These are phyloP conservation scores for Monosporascus sp. DNA, from an alignment of 2,329 filamentous ascomycete species.

Conservation along the genomic window DNA sequence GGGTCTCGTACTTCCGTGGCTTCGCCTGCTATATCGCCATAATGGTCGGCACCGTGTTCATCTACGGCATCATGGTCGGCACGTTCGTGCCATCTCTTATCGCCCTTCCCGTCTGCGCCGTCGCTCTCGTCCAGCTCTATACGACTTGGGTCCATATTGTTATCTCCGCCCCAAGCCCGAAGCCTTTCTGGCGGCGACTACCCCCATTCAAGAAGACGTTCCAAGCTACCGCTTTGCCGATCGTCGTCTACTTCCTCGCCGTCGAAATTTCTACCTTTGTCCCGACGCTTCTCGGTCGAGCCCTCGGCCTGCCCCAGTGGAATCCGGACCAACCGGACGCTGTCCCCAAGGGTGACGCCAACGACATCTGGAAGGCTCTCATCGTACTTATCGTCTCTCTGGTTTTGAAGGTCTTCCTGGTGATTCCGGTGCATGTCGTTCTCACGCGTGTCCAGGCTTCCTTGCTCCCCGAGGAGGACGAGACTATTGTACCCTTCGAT, in stretches of 20 bases:
- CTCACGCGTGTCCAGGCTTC: slow-evolving; percentile 82
- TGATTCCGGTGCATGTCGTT: slow-evolving; percentile 71
- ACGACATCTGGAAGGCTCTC: slow-evolving; percentile 40
- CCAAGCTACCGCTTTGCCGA: slow-evolving; percentile 63
- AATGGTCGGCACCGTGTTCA: slow-evolving; percentile 24
- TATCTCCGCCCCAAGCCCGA: slow-evolving; percentile 63
- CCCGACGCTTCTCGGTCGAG: slow-evolving; percentile 40
- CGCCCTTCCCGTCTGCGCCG: slow-evolving; percentile 49
- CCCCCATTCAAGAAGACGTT: slow-evolving; percentile 59
- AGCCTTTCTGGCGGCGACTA: slow-evolving; percentile 64
- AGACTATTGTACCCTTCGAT: slow-evolving; percentile 87
- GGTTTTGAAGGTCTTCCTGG: slow-evolving; percentile 53
- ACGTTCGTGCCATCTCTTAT: slow-evolving; percentile 39
- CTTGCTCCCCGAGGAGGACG: slow-evolving; percentile 73
- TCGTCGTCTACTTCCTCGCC: slow-evolving; percentile 57
- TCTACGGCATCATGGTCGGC: slow-evolving; percentile 40
- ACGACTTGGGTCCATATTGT: slow-evolving; percentile 83
- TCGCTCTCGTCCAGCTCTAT: slow-evolving; percentile 62
- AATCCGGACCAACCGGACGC: slow-evolving; percentile 31
- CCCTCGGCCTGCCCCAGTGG: slow-evolving; percentile 41
- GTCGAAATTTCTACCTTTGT: slow-evolving; percentile 44
- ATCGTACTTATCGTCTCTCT: slow-evolving; percentile 41
- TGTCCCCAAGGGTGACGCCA: slow-evolving; percentile 32
- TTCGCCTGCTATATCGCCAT: slow-evolving; percentile 45
- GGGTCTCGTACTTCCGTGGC: slow-evolving; percentile 65